These are phyloP conservation scores for Pythium sukuiense DNA, from an alignment of 352 stramenopile species.

Conservation along the genomic window DNA sequence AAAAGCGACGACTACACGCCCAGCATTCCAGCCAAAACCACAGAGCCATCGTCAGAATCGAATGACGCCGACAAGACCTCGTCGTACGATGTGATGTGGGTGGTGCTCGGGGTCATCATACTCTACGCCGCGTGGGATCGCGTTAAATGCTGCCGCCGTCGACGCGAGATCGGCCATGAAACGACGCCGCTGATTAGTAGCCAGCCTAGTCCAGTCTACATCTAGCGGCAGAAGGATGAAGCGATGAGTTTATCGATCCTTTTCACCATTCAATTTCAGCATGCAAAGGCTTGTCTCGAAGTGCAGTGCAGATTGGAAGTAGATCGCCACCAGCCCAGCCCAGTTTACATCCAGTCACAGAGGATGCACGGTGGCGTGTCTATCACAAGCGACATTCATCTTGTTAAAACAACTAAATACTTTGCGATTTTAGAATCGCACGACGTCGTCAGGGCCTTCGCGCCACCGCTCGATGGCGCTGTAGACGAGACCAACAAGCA, in stretches of 20 bases:
- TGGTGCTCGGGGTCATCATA: not conserved
- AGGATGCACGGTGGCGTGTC: too few relatives aligned
- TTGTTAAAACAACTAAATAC: not conserved
- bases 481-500: conserved; percentile 8
- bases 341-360: not conserved
- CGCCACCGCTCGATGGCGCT: conserved; percentile 9
- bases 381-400: not conserved
- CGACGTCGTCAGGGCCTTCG: not conserved
- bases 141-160: not conserved
- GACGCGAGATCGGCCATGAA: not conserved
- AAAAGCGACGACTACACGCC: not conserved
- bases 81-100: not conserved
- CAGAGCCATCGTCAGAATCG: not conserved
- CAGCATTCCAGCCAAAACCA: not conserved
- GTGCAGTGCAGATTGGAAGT: too few relatives aligned
- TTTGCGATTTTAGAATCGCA: conserved; percentile 4
- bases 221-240: not conserved
- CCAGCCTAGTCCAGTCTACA: not conserved
- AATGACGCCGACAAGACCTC: not conserved
- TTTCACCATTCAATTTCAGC: too few relatives aligned
- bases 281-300: too few relatives aligned
- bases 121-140: not conserved
- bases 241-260: too few relatives aligned
- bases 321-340: too few relatives aligned
- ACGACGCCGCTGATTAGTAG: not conserved